A percentile compares a stretch with the other conserved stretches of the same genome.
These are phyloP conservation scores for Trichoderma harzianum DNA, from an alignment of 2,329 filamentous ascomycete species.

Conservation along the genomic window DNA sequence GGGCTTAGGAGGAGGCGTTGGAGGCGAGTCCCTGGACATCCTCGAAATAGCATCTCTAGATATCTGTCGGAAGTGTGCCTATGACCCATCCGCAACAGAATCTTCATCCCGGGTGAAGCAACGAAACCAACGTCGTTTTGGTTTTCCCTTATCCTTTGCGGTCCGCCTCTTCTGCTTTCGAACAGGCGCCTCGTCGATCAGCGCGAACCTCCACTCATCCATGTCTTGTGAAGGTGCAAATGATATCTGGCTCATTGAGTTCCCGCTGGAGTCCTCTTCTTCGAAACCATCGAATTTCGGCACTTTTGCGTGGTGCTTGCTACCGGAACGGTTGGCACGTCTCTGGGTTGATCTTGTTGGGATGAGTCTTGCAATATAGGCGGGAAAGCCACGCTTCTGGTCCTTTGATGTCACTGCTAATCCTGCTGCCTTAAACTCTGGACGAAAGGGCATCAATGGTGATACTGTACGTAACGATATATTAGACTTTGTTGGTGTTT, in stretches of 20 bases:
- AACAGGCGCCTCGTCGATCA: slow-evolving; percentile 31
- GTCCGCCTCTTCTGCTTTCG: slow-evolving; percentile 23
- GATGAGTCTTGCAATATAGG: slow-evolving; percentile 21
- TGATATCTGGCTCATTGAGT: slow-evolving; percentile 31
- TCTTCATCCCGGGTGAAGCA: slow-evolving; percentile 28
- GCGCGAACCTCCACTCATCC: slow-evolving; percentile 34
- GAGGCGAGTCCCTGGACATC: not conserved
- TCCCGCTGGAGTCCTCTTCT: slow-evolving; percentile 23
- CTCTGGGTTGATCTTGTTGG: slow-evolving; percentile 16
- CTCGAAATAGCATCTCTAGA: slow-evolving; percentile 7
- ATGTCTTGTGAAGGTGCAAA: slow-evolving; percentile 30
- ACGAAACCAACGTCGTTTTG: slow-evolving; percentile 28
- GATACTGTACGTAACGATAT: slow-evolving; percentile 49
- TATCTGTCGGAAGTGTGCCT: slow-evolving; percentile 24
- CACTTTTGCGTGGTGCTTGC: slow-evolving; percentile 14
- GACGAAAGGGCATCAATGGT: slow-evolving; percentile 51
- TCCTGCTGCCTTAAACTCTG: slow-evolving; percentile 52
- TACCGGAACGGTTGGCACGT: not conserved
- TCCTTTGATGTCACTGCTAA: slow-evolving; percentile 53
- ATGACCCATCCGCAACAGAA: slow-evolving; percentile 25
- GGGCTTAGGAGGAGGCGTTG: slow-evolving; percentile 15
- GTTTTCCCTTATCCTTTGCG: slow-evolving; percentile 16
- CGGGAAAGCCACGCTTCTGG: slow-evolving; percentile 36
- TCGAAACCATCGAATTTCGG: slow-evolving; percentile 32
- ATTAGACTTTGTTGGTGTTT: slow-evolving; percentile 40